Conservation (phyloP, 305 asterid genomes). For the Fraxinus ornus region DNA sequence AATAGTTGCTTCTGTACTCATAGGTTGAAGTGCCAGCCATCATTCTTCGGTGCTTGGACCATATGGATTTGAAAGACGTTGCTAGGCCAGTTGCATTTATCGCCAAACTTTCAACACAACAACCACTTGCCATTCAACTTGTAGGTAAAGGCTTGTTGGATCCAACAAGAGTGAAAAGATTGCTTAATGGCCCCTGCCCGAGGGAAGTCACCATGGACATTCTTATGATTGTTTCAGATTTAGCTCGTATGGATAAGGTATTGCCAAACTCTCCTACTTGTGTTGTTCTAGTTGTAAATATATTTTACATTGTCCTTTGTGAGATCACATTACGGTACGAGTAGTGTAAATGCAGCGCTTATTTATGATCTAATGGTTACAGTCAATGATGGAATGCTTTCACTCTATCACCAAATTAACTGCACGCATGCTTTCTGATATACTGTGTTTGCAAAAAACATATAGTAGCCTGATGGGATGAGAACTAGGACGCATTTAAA, state of each 20-base stretch:
- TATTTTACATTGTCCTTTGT: not conserved
- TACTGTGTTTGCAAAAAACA: not conserved
- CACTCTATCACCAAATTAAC: not conserved
- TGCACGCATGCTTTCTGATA: not conserved
- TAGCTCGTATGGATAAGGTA: constrained; percentile 99
- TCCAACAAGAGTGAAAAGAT: constrained; percentile 65
- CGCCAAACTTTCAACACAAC: constrained; percentile 80
- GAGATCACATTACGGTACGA: not conserved
- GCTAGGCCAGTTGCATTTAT: constrained; percentile 88
- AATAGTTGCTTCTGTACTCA: constrained; percentile 25
- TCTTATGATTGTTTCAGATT: constrained; percentile 94
- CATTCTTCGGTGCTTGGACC: constrained; percentile 74
- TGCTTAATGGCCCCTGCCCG: constrained; percentile 72
- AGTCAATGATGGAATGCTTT: constrained; percentile 6
- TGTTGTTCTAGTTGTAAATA: constrained; percentile 1
- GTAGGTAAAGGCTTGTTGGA: constrained; percentile 80
- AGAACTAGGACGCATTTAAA: not conserved
- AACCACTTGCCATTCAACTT: constrained; percentile 84
- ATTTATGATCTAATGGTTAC: not conserved
- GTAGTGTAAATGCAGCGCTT: constrained; percentile 7
- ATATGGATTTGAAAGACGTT: constrained; percentile 71
- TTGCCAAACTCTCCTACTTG: constrained; percentile 19
- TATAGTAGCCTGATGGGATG: not conserved
- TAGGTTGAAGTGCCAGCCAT: constrained; percentile 74
- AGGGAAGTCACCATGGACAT: constrained; percentile 81